Conservation (phyloP, 805 yeast genomes). For the Ogataea methanolica region DNA sequence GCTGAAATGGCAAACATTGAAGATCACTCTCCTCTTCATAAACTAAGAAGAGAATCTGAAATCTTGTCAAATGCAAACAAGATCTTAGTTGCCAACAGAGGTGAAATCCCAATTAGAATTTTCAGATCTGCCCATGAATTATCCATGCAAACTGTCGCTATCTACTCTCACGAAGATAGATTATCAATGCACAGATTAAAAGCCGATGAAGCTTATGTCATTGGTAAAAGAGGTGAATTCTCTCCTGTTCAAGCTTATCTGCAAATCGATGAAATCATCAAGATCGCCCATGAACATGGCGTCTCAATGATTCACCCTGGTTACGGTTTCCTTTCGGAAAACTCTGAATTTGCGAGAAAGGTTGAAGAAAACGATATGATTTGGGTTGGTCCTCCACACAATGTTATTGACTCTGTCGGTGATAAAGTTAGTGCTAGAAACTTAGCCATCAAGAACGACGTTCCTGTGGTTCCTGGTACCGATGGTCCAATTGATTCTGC, state of each 20-base stretch:
- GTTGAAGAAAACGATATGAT: conserved; percentile 87
- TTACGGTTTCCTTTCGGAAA: conserved; percentile 50
- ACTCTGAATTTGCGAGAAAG: conserved; percentile 83
- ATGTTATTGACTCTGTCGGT: conserved; percentile 90
- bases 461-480: conserved; percentile 96
- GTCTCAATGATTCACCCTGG: conserved; percentile 93
- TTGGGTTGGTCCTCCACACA: conserved; percentile 92
- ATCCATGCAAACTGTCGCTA: conserved; percentile 95
- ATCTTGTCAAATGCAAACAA: conserved; percentile 51
- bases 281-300: conserved; percentile 70
- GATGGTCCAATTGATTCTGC: conserved; percentile 89
- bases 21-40: conserved; percentile 30
- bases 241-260: conserved; percentile 96
- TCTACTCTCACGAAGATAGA: conserved; percentile 93
- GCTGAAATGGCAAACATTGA: conserved; percentile 25
- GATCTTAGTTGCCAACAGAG: conserved; percentile 79
- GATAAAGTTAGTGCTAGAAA: conserved; percentile 94
- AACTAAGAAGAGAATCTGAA: conserved; percentile 37
- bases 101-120: conserved; percentile 82
- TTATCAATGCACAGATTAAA: conserved; percentile 91
- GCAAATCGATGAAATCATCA: conserved; percentile 91
- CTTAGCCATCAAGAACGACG: conserved; percentile 74
- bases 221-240: conserved; percentile 83
- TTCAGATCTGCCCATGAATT: conserved; percentile 97
- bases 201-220: conserved; percentile 90